Conservation (phyloP, 495 filamentous ascomycete genomes). For the Aspergillus panamensis region DNA sequence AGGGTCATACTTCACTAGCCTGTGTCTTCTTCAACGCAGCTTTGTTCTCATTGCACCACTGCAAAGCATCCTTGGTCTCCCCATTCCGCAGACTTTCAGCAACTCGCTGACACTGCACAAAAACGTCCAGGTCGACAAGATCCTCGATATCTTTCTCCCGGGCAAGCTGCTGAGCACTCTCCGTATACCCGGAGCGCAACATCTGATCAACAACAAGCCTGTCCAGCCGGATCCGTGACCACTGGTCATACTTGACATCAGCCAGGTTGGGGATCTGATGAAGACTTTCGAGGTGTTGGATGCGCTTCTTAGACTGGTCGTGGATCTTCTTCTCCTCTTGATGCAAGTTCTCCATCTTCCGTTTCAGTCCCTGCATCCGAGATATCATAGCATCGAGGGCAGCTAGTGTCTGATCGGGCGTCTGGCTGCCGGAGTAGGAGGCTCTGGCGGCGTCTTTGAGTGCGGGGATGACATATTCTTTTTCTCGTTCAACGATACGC, state of each 20-base stretch:
- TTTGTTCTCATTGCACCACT: conserved; percentile 92
- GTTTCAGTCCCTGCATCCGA: conserved; percentile 78
- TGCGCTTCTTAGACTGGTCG: conserved; percentile 66
- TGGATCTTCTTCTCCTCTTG: conserved; percentile 75
- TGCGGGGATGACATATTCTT: conserved; percentile 60
- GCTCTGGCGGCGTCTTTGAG: conserved; percentile 68
- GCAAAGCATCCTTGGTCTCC: conserved; percentile 73
- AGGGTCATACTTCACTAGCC: conserved; percentile 44
- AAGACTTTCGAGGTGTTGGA: conserved; percentile 74
- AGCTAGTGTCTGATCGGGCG: conserved; percentile 65
- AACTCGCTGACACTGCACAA: conserved; percentile 76
- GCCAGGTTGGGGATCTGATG: conserved; percentile 76
- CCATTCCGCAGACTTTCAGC: conserved; percentile 64
- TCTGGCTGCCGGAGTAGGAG: conserved; percentile 55
- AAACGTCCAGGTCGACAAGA: conserved; percentile 85
- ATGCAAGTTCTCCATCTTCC: conserved; percentile 74
- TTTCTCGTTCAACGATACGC: conserved; percentile 74
- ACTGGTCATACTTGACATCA: conserved; percentile 91
- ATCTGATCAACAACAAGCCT: conserved; percentile 87
- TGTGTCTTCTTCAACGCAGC: conserved; percentile 78
- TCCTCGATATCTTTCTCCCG: conserved; percentile 67
- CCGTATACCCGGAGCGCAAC: conserved; percentile 74
- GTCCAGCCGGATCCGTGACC: conserved; percentile 78
- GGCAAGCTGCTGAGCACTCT: conserved; percentile 72
- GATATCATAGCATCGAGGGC: conserved; percentile 80